Conservation (phyloP, 164 flowering plant species). For the Nelumbo lutea region DNA sequence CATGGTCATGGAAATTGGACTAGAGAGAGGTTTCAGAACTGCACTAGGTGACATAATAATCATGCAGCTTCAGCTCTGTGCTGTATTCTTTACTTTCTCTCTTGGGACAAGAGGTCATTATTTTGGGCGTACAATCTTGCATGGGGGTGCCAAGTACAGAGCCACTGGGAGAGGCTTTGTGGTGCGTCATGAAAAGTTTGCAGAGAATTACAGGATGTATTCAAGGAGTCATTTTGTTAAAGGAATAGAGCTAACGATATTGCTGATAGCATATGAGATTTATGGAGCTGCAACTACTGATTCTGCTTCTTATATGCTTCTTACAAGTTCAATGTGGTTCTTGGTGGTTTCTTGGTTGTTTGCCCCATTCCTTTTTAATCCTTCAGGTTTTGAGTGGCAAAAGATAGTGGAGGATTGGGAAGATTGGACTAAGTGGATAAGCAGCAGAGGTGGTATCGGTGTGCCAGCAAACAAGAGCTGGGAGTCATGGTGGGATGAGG, state of each 20-base stretch:
- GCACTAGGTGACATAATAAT: conserved; percentile 75
- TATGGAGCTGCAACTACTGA: conserved; percentile 47
- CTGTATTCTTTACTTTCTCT: conserved; percentile 97
- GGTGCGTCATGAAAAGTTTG: conserved; percentile 88
- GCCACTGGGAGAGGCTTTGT: conserved; percentile 99
- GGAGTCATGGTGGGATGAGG: conserved; percentile 99
- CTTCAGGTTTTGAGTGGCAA: conserved; percentile 99
- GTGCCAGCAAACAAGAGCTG: conserved; percentile 91
- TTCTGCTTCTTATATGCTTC: conserved; percentile 31
- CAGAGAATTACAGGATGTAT: conserved; percentile 92
- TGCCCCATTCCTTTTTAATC: conserved; percentile 91
- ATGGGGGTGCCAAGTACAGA: conserved; percentile 98
- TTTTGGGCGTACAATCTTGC: conserved; percentile 86
- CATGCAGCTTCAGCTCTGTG: conserved; percentile 92
- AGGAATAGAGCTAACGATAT: conserved; percentile 70
- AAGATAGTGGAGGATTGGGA: conserved; percentile 97
- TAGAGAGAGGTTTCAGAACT: conserved; percentile 91
- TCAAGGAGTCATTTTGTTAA: conserved; percentile 96
- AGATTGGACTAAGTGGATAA: conserved; percentile 96
- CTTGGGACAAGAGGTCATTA: conserved; percentile 92
- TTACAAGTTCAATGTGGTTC: conserved; percentile 86
- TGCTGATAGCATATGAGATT: conserved; percentile 60
- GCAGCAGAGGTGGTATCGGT: conserved; percentile 82
- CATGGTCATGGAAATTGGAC: conserved; percentile 95
- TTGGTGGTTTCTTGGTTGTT: conserved; percentile 80